These are phyloP conservation scores for Mercurialis annua DNA, from an alignment of 345 rosid genomes.

Conservation along the genomic window DNA sequence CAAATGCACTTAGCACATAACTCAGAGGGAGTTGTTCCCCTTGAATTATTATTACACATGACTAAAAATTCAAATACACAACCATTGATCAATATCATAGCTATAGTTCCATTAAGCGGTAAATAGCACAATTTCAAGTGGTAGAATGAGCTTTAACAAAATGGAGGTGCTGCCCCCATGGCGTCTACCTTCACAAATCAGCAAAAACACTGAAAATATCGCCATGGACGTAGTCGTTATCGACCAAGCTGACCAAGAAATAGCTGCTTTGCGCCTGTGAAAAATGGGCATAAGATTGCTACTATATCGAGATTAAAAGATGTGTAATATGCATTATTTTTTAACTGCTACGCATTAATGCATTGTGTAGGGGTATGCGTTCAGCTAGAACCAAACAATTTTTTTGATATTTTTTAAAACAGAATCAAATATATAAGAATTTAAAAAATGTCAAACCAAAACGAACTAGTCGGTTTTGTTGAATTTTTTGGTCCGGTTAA, in stretches of 20 bases:
- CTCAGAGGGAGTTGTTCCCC: slow-evolving; percentile 14
- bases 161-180: neutral
- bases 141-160: neutral
- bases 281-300: neutral
- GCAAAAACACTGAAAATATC: slow-evolving; percentile 61
- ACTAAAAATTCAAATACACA: neutral
- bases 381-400: too few species aligned
- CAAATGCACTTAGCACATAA: slow-evolving; percentile 6
- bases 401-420: too few species aligned
- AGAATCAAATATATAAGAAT: too few species aligned
- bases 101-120: neutral
- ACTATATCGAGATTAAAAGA: neutral
- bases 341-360: too few species aligned
- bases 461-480: too few species aligned
- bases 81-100: neutral
- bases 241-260: slow-evolving; percentile 91
- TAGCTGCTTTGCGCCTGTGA: slow-evolving; percentile 76
- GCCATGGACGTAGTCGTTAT: slow-evolving; percentile 65
- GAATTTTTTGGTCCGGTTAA: too few species aligned
- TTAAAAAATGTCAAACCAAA: too few species aligned
- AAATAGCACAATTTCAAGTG: neutral
- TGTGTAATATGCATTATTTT: neutral
- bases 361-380: too few species aligned
- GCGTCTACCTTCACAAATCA: slow-evolving; percentile 38
- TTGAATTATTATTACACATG: slow-evolving; percentile 22